Conservation (phyloP, 768 basidiomycete species). For the Boletus sp. region DNA sequence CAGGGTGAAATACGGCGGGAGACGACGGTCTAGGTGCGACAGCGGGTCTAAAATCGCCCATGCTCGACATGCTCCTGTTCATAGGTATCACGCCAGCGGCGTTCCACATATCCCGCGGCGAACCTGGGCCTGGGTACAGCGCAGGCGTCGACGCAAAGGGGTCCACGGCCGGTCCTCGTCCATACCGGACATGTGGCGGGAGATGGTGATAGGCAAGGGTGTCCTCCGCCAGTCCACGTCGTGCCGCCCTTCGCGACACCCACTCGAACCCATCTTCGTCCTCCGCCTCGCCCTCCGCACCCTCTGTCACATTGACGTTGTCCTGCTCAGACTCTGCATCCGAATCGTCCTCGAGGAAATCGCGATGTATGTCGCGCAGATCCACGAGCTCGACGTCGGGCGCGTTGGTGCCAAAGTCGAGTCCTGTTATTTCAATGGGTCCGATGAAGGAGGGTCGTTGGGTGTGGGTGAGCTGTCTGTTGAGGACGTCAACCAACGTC, state of each 20-base stretch:
- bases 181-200: conserved; percentile 71
- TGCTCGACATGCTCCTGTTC: conserved; percentile 36
- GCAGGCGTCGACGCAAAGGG: conserved; percentile 55
- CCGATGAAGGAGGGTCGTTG: conserved; percentile 92
- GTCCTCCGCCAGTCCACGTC: conserved; percentile 48
- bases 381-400: conserved; percentile 92
- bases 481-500: conserved; percentile 70
- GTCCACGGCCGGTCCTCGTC: conserved; percentile 52
- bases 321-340: conserved; percentile 34
- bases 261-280: conserved; percentile 84
- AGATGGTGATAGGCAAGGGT: conserved; percentile 64
- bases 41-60: conserved; percentile 36
- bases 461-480: conserved; percentile 67
- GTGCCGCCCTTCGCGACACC: conserved; percentile 65
- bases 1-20: conserved; percentile 29
- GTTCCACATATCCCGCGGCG: conserved; percentile 45
- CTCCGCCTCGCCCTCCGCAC: conserved; percentile 57
- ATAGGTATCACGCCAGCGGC: conserved; percentile 22
- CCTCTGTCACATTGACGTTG: conserved; percentile 47
- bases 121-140: conserved; percentile 29
- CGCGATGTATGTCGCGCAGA: conserved; percentile 88
- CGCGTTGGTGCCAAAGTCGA: conserved; percentile 80
- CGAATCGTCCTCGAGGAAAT: conserved; percentile 80
- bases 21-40: conserved; percentile 24
- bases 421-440: conserved; percentile 78